Evolutionary conservation across 129 eudicot genomes (phyloP), one percentile per base, ranked within the genome.

Genomic region (Flaveria bidentis): DNA sequence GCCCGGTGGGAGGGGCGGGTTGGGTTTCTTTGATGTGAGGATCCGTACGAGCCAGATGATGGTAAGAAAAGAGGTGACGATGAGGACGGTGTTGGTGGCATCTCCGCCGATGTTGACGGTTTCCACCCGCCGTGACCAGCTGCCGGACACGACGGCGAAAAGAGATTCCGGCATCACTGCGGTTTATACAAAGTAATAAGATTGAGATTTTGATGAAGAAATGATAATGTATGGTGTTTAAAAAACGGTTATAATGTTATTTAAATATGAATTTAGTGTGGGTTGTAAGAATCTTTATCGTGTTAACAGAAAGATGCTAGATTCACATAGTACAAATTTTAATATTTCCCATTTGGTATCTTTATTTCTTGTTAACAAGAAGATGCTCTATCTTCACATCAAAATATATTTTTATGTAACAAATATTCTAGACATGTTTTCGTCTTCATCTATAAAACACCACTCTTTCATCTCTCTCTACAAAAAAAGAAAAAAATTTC

Each of bases 1-100:
- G 16, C 91, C 91, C 0, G 88, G 91, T 3, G 91, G 91, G 13
- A 84, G 66, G 1, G 78, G 75, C 17, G 81, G 83, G 69, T n/a
- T 1, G 22, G 55, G 0, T 2, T 10, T 2, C 6, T 82, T 75
- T 9, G 84, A 65, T 13, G 42, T 18, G 20, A 85, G 26, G 4
- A 46, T 64, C 75, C 71, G 4, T 51, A 67, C 8, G 22, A 74
- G 36, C 79, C 78, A 76, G 13, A 45, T 1, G 10, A 75, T 26
- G 0, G 82, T 41, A 64, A 80, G 60, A 0, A 44, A 4, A 1
- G 77, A 10, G 13, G 55, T 50, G 60, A 80, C 17, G 16, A 68
- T 3, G 56, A 76, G 71, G 26, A 66, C 0, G 4, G 53, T 9
- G 46, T 47, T 30, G 13, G 70, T 22, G 12, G 39, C 1, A 7